Base-by-base conservation (phyloP, 2,329 filamentous ascomycete species). In the Coniochaeta hoffmannii region DNA sequence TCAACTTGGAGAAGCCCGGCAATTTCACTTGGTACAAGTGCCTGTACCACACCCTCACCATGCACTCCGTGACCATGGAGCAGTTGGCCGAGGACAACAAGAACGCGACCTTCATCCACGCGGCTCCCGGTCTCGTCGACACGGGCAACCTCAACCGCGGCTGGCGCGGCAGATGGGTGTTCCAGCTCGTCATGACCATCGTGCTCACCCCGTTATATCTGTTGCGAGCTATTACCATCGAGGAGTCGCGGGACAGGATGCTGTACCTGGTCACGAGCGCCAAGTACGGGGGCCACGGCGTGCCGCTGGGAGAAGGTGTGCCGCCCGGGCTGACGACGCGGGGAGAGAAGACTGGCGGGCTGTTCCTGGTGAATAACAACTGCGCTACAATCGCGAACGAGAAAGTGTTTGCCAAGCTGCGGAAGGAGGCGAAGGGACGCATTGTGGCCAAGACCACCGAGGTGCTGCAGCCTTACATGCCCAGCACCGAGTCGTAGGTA, bases 361-460 rank as follows among this genome's bases (percentile, higher is more conserved):
- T 72, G 11, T 72, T 69, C 58, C 62, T 72, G 3, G 66, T 70
- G 31, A 65, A 63, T 50, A 64, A 62, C 31, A 69, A 65, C 59
- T 66, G 67, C 41, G 58, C 69, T 34, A 68, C 61, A 53, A 66
- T 63, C 15, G 61, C 61, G 4, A 70, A 72, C 60, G 60, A 58
- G 19, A 69, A 66, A 58, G 60, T 57, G 1, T 41, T 72, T 41
- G 6, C 53, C 28, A 2, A 46, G 10, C 63, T 72, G 32, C 63
- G 69, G 44, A 64, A 68, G 53, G 64, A 63, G 46, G 65, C 65
- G 1, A 57, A 57, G 58, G 57, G 35, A 7, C 67, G 62, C 56
- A 51, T 72, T 31, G 70, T 68, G 67, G 62, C 65, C 0, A 68
- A 72, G 50, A 71, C 69, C 6, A 59, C 64, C 55, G 56, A 71